Conservation (phyloP, 1,284 basidiomycete genomes). For the Trametes versicolor region DNA sequence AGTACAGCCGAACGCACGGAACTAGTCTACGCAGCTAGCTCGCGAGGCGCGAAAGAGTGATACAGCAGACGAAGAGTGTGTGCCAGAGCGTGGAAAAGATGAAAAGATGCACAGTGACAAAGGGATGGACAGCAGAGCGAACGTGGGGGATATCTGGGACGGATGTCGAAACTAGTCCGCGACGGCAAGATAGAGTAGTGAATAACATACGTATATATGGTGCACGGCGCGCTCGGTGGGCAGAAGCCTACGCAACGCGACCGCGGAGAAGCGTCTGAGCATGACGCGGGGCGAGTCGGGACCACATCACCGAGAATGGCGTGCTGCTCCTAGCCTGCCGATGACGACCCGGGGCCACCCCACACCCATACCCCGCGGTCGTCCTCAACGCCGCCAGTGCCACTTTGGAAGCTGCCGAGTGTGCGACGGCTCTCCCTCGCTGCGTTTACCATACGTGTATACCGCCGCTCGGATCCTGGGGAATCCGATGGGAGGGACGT, state of each 20-base stretch:
- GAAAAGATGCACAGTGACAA: too few species aligned
- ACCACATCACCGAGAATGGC: not conserved
- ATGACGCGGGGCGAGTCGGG: not conserved
- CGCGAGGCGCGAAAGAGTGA: not conserved
- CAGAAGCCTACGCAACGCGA: not conserved
- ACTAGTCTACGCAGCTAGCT: too few species aligned
- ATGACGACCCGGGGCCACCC: slow-evolving; percentile 17
- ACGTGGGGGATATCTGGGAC: not conserved
- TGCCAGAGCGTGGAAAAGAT: not conserved
- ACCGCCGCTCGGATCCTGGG: slow-evolving; percentile 17
- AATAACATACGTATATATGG: slow-evolving; percentile 6
- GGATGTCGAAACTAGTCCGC: not conserved
- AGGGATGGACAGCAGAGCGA: not conserved
- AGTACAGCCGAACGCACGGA: too few species aligned
- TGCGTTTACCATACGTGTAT: slow-evolving; percentile 27
- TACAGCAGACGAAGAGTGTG: not conserved
- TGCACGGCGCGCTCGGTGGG: too few species aligned
- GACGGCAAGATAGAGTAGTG: slow-evolving; percentile 13
- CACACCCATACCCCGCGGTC: slow-evolving; percentile 22
- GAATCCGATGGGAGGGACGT: not conserved
- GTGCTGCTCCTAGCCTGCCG: not conserved
- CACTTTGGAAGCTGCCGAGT: not conserved
- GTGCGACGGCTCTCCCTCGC: slow-evolving; percentile 21
- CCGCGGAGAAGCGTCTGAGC: too few species aligned
- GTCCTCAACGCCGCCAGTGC: slow-evolving; percentile 9